A percentile compares a stretch with the other conserved stretches of the same genome.
Evolutionary conservation across 2,329 filamentous ascomycete genomes (phyloP).

Genomic region (Fusarium ramigenum): DNA sequence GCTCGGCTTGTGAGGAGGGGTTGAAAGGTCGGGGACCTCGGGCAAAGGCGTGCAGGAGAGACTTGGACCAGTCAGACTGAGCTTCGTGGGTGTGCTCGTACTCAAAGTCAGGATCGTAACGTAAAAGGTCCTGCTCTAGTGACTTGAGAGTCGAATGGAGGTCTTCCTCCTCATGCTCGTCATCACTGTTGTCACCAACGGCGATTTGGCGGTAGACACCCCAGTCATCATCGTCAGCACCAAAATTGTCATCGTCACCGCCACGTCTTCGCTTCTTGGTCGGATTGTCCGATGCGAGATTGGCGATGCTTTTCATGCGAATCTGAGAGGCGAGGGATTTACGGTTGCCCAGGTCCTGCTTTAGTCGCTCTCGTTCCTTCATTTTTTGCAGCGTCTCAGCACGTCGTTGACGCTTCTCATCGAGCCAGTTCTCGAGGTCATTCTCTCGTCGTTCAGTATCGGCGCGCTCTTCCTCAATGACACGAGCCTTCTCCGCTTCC

Average conservation of each 20-base stretch:
- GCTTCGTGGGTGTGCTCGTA: constrained; percentile 93
- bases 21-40: constrained; percentile 90
- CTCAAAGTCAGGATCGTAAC: constrained; percentile 87
- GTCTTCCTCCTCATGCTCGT: constrained; percentile 93
- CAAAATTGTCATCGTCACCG: constrained; percentile 94
- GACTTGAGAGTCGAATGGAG: constrained; percentile 75
- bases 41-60: constrained; percentile 86
- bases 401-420: constrained; percentile 81
- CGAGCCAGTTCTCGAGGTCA: constrained; percentile 86
- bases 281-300: constrained; percentile 89
- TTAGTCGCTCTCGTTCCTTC: constrained; percentile 91
- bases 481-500: constrained; percentile 86
- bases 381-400: constrained; percentile 79
- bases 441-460: constrained; percentile 87
- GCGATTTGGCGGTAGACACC: constrained; percentile 94
- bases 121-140: constrained; percentile 85
- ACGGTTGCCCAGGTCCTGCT: constrained; percentile 93
- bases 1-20: constrained; percentile 78
- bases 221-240: constrained; percentile 98
- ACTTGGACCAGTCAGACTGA: constrained; percentile 95
- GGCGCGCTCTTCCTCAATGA: constrained; percentile 82
- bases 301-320: constrained; percentile 98
- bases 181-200: constrained; percentile 81
- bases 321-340: constrained; percentile 97
- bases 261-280: constrained; percentile 85